phyloP scores from a whole-genome alignment of 441 rosid species.

The Metrosideros polymorpha region DNA sequence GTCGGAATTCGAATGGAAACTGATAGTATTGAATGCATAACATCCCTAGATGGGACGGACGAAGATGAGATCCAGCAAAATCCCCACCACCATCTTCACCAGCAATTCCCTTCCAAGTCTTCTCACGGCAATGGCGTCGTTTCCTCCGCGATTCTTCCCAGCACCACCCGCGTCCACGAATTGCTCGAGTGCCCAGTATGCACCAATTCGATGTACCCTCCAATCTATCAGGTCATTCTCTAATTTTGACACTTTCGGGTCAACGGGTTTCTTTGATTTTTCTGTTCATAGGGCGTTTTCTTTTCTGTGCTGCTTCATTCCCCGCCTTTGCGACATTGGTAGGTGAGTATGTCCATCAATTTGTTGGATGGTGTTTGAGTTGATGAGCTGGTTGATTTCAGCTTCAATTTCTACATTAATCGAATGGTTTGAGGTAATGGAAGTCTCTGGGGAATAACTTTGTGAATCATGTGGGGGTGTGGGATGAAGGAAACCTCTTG shows the following conservation, averaged over 20 bases:
- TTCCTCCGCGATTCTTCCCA: conserved; percentile 30
- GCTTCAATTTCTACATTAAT: not conserved
- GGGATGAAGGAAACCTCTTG: not conserved
- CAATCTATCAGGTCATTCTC: conserved; percentile 82
- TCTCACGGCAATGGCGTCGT: conserved; percentile 27
- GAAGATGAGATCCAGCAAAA: conserved; percentile 74
- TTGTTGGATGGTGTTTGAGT: not conserved
- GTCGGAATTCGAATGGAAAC: conserved; percentile 39
- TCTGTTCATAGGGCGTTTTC: not conserved
- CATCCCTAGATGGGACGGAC: conserved; percentile 58
- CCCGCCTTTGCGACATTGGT: not conserved
- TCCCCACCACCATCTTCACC: conserved; percentile 33
- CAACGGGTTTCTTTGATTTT: not conserved
- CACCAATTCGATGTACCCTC: conserved; percentile 98
- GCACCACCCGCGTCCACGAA: conserved; percentile 89
- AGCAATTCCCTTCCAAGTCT: conserved; percentile 43
- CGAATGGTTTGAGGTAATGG: not conserved
- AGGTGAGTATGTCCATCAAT: not conserved
- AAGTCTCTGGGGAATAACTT: not conserved
- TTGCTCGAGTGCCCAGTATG: conserved; percentile 98
- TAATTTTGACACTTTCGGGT: not conserved
- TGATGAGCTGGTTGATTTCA: not conserved
- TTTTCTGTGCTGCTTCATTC: not conserved
- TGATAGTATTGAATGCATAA: conserved; percentile 66
- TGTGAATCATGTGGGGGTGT: not conserved